Evolutionary conservation across 2,329 filamentous ascomycete genomes (phyloP).

Genomic region (Neofusicoccum umdonicola): DNA sequence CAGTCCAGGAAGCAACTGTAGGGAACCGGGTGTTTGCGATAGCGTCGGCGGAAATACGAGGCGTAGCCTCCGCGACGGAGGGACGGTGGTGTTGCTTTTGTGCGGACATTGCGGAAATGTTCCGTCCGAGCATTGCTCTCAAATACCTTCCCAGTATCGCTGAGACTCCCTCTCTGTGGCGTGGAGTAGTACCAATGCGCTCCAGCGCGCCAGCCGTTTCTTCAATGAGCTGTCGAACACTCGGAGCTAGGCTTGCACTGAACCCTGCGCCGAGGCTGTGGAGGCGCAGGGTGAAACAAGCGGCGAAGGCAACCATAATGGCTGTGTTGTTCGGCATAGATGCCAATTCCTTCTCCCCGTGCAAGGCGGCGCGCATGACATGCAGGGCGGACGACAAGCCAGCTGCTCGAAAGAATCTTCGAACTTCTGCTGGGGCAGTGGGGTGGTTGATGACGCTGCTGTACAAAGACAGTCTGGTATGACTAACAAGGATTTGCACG

Average conservation of each 20-base stretch:
- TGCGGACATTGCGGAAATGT: conserved; percentile 30
- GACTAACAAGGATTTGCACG: conserved; percentile 70
- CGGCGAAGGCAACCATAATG: conserved; percentile 76
- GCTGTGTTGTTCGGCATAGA: conserved; percentile 78
- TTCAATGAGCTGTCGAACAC: conserved; percentile 53
- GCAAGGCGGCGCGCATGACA: conserved; percentile 70
- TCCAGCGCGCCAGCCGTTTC: conserved; percentile 68
- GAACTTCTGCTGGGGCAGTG: conserved; percentile 67
- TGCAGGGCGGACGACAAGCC: conserved; percentile 71
- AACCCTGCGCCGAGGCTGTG: conserved; percentile 54
- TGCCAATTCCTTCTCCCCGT: conserved; percentile 66
- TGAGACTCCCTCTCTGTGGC: conserved; percentile 66
- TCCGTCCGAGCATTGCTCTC: conserved; percentile 30
- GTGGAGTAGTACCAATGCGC: conserved; percentile 64
- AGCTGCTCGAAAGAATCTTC: conserved; percentile 69
- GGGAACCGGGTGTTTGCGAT: conserved; percentile 17
- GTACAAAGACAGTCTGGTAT: conserved; percentile 72
- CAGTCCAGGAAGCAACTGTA: conserved; percentile 20
- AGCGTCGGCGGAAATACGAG: background rate
- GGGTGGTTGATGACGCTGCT: conserved; percentile 72
- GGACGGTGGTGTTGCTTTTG: conserved; percentile 25
- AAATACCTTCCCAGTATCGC: conserved; percentile 58
- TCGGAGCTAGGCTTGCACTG: conserved; percentile 38
- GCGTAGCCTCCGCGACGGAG: conserved; percentile 3
- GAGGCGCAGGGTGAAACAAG: conserved; percentile 50